Percentiles rank a stretch among this genome's conserved stretches.
These are phyloP conservation scores for Rhizopogon hawkerae DNA, from an alignment of 1,284 basidiomycete genomes.

Conservation along the genomic window DNA sequence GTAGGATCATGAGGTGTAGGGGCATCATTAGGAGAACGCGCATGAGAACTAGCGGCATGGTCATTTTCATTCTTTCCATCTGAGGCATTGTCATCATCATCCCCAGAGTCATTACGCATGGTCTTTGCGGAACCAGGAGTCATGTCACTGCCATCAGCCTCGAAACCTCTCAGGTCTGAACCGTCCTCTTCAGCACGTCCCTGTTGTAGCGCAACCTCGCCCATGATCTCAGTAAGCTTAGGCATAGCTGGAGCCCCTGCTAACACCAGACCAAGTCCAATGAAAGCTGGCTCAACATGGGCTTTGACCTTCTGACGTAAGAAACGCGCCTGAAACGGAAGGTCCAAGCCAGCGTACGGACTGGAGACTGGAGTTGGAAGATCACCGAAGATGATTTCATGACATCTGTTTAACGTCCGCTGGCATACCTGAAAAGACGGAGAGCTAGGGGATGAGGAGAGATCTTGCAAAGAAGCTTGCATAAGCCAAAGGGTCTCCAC, in stretches of 20 bases:
- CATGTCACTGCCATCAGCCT: constrained; percentile 34
- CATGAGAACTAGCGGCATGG: constrained; percentile 7
- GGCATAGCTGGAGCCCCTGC: constrained; percentile 79
- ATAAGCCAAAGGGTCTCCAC: constrained; percentile 92
- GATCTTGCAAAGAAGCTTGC: constrained; percentile 88
- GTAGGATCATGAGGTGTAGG: constrained; percentile 16
- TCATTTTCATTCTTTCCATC: constrained; percentile 25
- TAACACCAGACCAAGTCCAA: constrained; percentile 80
- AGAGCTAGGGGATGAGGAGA: constrained; percentile 62
- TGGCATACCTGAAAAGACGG: constrained; percentile 88
- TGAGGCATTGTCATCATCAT: constrained; percentile 30
- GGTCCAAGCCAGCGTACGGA: constrained; percentile 54
- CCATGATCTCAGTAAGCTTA: constrained; percentile 59
- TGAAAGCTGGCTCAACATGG: constrained; percentile 65
- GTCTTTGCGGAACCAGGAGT: constrained; percentile 3
- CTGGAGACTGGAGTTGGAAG: constrained; percentile 55
- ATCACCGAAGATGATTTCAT: constrained; percentile 96
- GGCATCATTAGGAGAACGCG: constrained; percentile 14
- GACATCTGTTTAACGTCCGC: constrained; percentile 85
- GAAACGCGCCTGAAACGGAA: constrained; percentile 41
- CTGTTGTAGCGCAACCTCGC: constrained; percentile 85
- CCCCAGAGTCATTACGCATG: constrained; percentile 27
- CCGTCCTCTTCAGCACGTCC: constrained; percentile 60
- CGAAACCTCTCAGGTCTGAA: constrained; percentile 40
- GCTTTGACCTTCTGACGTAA: constrained; percentile 61